A percentile compares a stretch with the other conserved stretches of the same genome.
Conservation (phyloP, 345 rosid species). For the Brassica incana region DNA sequence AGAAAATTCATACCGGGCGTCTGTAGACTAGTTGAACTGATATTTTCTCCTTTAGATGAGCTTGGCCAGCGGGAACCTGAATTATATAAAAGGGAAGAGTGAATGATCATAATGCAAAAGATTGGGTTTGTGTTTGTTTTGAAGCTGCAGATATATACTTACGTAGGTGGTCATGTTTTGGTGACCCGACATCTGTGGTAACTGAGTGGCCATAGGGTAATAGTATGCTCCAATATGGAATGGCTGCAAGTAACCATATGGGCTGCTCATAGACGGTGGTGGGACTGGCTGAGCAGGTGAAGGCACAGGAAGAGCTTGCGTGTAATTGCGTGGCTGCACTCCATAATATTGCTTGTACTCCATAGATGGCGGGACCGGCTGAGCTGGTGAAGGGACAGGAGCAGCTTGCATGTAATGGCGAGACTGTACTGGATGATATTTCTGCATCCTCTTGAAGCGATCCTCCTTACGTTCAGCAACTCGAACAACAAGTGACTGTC, state of each 20-base stretch:
- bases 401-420: constrained; percentile 12
- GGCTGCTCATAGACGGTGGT: neutral
- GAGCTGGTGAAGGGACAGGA: neutral
- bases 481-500: constrained; percentile 54
- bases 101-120: constrained; percentile 8
- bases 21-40: constrained; percentile 23
- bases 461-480: constrained; percentile 62
- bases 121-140: neutral
- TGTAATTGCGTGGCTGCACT: constrained; percentile 1
- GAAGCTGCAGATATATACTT: constrained; percentile 26
- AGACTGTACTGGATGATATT: constrained; percentile 1
- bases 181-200: constrained; percentile 26
- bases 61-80: constrained; percentile 40
- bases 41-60: constrained; percentile 18
- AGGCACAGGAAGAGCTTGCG: constrained; percentile 28
- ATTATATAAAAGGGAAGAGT: neutral
- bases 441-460: constrained; percentile 42
- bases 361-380: constrained; percentile 15
- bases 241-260: constrained; percentile 38
- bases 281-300: constrained; percentile 23
- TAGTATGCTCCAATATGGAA: constrained; percentile 26
- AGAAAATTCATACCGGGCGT: constrained; percentile 17
- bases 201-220: constrained; percentile 29
- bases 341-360: neutral
- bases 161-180: constrained; percentile 38